Percentiles rank a stretch among this genome's conserved stretches.
These are phyloP conservation scores for Hibiscus syriacus DNA, from an alignment of 345 rosid genomes.

Conservation along the genomic window DNA sequence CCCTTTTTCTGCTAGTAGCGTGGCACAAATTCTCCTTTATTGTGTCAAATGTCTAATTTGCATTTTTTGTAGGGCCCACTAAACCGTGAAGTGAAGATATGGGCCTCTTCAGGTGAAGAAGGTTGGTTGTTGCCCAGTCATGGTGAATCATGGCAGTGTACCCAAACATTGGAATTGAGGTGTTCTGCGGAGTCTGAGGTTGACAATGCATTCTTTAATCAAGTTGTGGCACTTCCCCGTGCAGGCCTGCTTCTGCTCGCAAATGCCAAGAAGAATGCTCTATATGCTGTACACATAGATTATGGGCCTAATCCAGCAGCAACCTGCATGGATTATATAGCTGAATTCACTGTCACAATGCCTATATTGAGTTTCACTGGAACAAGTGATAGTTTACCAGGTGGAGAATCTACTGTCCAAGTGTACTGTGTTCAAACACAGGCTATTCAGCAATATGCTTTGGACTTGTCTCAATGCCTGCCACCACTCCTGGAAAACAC, in stretches of 20 bases:
- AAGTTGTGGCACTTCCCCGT: constrained; percentile 54
- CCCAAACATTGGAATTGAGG: constrained; percentile 52
- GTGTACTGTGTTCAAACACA: constrained; percentile 68
- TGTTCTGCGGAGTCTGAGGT: constrained; percentile 41
- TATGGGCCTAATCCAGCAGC: constrained; percentile 62
- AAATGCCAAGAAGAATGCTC: constrained; percentile 71
- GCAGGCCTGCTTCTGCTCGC: constrained; percentile 55
- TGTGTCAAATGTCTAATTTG: neutral
- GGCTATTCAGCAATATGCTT: constrained; percentile 73
- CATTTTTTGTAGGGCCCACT: constrained; percentile 55
- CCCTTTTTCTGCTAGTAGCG: neutral
- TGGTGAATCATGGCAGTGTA: constrained; percentile 52
- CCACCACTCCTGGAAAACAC: constrained; percentile 46
- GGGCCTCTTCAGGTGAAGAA: constrained; percentile 58
- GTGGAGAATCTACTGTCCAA: constrained; percentile 59
- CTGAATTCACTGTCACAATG: constrained; percentile 74
- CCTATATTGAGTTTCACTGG: constrained; percentile 75
- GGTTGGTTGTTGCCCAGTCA: constrained; percentile 69
- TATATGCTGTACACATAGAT: constrained; percentile 58
- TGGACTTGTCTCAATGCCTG: constrained; percentile 58
- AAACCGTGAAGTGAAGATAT: constrained; percentile 55
- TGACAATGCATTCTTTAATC: constrained; percentile 64
- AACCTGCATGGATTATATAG: constrained; percentile 60
- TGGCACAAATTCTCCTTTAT: neutral
- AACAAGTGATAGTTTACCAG: constrained; percentile 50